These are phyloP conservation scores for Ogataea minuta DNA, from an alignment of 805 yeast genomes.

Conservation along the genomic window DNA sequence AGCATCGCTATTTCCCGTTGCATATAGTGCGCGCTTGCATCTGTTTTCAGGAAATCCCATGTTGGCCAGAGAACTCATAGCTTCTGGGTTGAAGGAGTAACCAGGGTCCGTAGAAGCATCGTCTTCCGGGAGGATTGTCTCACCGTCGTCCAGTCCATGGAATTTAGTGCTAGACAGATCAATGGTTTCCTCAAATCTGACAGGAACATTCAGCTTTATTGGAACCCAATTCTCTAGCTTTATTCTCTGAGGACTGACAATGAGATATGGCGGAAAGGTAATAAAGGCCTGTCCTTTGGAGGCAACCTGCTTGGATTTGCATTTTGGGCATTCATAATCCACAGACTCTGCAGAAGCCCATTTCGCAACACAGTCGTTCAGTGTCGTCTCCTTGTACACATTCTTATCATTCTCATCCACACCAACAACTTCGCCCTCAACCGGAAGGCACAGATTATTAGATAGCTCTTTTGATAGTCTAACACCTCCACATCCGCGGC, in stretches of 20 bases:
- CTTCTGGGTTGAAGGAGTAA: slow-evolving; percentile 56
- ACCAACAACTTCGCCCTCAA: slow-evolving; percentile 41
- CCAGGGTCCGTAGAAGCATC: slow-evolving; percentile 28
- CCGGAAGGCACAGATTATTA: slow-evolving; percentile 64
- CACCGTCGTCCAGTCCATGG: slow-evolving; percentile 41
- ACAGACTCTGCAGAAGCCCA: slow-evolving; percentile 51
- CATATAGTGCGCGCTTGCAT: slow-evolving; percentile 61
- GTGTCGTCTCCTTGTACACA: slow-evolving; percentile 45
- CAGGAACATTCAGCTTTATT: slow-evolving; percentile 71
- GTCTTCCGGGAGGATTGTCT: slow-evolving; percentile 39
- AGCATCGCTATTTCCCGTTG: slow-evolving; percentile 60
- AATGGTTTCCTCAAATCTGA: slow-evolving; percentile 43
- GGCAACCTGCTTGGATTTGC: slow-evolving; percentile 39
- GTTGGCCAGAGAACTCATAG: slow-evolving; percentile 52
- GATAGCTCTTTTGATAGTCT: slow-evolving; percentile 52
- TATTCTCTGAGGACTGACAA: slow-evolving; percentile 76
- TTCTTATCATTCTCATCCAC: slow-evolving; percentile 45
- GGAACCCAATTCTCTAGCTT: slow-evolving; percentile 90
- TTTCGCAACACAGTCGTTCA: slow-evolving; percentile 47
- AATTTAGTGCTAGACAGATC: slow-evolving; percentile 44
- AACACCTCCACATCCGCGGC: slow-evolving; percentile 59
- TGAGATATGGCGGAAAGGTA: slow-evolving; percentile 67
- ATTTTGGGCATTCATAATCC: slow-evolving; percentile 62
- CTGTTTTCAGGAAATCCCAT: slow-evolving; percentile 89
- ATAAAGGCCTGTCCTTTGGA: slow-evolving; percentile 48